A percentile compares a stretch with the other conserved stretches of the same genome.
These are phyloP conservation scores for Spathaspora arborariae DNA, from an alignment of 805 yeast species.

Conservation along the genomic window DNA sequence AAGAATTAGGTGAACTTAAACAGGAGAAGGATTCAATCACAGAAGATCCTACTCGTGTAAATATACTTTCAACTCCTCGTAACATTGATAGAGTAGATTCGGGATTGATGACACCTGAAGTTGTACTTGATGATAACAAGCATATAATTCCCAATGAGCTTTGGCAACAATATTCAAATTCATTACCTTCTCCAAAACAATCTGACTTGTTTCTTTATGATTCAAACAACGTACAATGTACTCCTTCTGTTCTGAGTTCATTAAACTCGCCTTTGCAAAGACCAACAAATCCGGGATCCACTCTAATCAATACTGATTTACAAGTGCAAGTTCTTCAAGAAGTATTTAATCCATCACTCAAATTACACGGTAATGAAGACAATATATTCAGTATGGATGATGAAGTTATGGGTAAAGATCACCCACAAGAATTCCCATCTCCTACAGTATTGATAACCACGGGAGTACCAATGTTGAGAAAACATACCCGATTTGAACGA, in stretches of 20 bases:
- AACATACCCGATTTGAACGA: constrained; percentile 62
- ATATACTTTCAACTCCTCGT: background rate
- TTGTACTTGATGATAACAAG: constrained; percentile 84
- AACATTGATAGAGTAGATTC: background rate
- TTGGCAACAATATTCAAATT: constrained; percentile 56
- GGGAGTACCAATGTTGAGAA: constrained; percentile 23
- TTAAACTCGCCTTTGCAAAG: constrained; percentile 8
- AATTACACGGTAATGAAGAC: constrained; percentile 26
- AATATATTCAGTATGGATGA: constrained; percentile 10
- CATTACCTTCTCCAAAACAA: constrained; percentile 16
- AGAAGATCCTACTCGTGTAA: background rate
- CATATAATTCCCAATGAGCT: constrained; percentile 87
- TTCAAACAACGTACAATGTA: constrained; percentile 3
- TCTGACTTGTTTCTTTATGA: constrained; percentile 4
- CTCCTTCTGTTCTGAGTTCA: constrained; percentile 8
- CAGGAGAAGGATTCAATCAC: background rate
- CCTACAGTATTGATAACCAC: constrained; percentile 5
- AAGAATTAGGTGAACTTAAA: background rate
- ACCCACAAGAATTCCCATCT: background rate
- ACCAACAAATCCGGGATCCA: constrained; percentile 24
- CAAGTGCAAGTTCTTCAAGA: constrained; percentile 38
- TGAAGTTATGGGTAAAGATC: constrained; percentile 3
- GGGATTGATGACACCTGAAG: constrained; percentile 52
- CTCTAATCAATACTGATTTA: constrained; percentile 34
- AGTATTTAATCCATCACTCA: constrained; percentile 26